Percentiles rank a stretch among this genome's conserved stretches.
Conservation (phyloP, 73 alveolate genomes). For the Urostyla sp. region DNA sequence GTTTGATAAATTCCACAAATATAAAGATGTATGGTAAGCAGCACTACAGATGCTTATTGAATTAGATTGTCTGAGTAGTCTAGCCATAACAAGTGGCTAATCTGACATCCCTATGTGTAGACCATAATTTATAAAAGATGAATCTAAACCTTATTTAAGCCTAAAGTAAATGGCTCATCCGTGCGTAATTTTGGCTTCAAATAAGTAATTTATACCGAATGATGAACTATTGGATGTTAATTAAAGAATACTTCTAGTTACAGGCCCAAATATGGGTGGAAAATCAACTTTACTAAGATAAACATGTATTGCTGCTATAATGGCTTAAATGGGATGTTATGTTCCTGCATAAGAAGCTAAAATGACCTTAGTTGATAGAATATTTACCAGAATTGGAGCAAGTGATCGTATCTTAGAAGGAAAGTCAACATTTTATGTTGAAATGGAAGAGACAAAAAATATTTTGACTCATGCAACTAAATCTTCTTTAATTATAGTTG, state of each 20-base stretch:
- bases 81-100: slow-evolving; percentile 69
- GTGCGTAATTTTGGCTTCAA: slow-evolving; percentile 33
- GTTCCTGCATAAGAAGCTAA: slow-evolving; percentile 70
- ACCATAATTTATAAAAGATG: slow-evolving; percentile 38
- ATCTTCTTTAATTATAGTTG: slow-evolving; percentile 90
- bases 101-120: slow-evolving; percentile 55
- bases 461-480: slow-evolving; percentile 82
- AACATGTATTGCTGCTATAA: slow-evolving; percentile 86
- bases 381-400: slow-evolving; percentile 86
- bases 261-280: slow-evolving; percentile 99
- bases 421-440: slow-evolving; percentile 90
- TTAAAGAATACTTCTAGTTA: slow-evolving; percentile 71
- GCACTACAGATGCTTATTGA: slow-evolving; percentile 70
- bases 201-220: slow-evolving; percentile 60
- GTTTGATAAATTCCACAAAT: slow-evolving; percentile 70
- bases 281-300: slow-evolving; percentile 92
- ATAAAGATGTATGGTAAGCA: slow-evolving; percentile 70
- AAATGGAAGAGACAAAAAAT: slow-evolving; percentile 92
- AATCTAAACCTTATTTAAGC: neutral
- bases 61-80: slow-evolving; percentile 76
- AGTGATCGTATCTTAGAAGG: slow-evolving; percentile 89
- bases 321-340: slow-evolving; percentile 92
- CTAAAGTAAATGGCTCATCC: slow-evolving; percentile 61
- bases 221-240: slow-evolving; percentile 24
- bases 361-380: slow-evolving; percentile 87